Evolutionary conservation across 1,139 yeast genomes (phyloP).

Genomic region (Debaryomyces sp.): DNA sequence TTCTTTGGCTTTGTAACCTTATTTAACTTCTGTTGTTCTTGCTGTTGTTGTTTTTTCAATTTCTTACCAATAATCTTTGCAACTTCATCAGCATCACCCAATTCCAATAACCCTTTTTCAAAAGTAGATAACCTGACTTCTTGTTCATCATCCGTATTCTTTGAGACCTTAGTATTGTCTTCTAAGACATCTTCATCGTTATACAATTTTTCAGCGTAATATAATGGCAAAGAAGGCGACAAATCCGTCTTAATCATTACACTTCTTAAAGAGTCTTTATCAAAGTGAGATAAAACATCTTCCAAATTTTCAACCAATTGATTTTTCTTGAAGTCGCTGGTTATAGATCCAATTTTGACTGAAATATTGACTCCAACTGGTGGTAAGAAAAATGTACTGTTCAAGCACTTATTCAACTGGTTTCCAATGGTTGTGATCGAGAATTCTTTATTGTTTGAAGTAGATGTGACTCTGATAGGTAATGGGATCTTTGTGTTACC

Average conservation of each 20-base stretch:
- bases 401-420: constrained; percentile 60
- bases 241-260: constrained; percentile 67
- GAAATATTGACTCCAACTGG: constrained; percentile 76
- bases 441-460: constrained; percentile 41
- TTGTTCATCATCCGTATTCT: constrained; percentile 26
- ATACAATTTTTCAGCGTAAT: constrained; percentile 63
- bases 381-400: constrained; percentile 63
- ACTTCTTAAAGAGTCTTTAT: constrained; percentile 50
- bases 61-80: constrained; percentile 49
- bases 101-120: constrained; percentile 78
- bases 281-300: constrained; percentile 55
- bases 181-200: constrained; percentile 33
- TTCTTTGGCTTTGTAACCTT: constrained; percentile 17
- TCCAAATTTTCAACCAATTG: constrained; percentile 57
- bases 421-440: constrained; percentile 59
- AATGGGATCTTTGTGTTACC: constrained; percentile 67
- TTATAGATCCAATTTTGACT: constrained; percentile 67
- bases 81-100: constrained; percentile 72
- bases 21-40: constrained; percentile 11
- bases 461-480: constrained; percentile 57
- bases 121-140: constrained; percentile 56
- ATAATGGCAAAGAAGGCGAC: constrained; percentile 87
- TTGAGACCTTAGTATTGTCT: constrained; percentile 16
- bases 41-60: constrained; percentile 23
- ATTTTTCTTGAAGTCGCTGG: constrained; percentile 32